Conservation (phyloP, 2,329 filamentous ascomycete genomes). For the Colletotrichum orbiculare region DNA sequence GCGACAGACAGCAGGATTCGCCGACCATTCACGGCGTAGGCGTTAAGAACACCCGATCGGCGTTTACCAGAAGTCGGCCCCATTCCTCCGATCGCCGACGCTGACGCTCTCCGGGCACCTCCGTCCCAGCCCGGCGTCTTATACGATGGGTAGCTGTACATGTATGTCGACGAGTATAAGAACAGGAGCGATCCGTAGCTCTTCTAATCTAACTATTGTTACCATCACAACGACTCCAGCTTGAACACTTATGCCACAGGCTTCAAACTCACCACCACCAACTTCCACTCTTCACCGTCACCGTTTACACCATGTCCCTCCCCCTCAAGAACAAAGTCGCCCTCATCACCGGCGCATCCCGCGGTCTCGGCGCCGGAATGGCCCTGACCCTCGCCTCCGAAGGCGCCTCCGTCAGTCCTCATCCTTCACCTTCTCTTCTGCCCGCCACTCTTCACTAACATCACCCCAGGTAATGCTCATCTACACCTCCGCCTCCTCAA, state of each 20-base stretch:
- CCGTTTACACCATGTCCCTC: neutral
- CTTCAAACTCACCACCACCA: neutral
- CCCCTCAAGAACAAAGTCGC: slow-evolving; percentile 38
- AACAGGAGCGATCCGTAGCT: too few relatives aligned
- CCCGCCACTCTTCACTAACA: neutral
- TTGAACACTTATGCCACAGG: neutral
- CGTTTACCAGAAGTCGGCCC: slow-evolving; percentile 6
- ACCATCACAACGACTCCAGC: neutral
- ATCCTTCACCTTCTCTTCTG: neutral
- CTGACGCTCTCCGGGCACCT: neutral
- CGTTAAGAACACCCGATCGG: slow-evolving; percentile 1
- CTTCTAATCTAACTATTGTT: too few relatives aligned
- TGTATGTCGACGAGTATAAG: too few relatives aligned
- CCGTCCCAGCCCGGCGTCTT: too few relatives aligned
- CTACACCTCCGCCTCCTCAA: slow-evolving; percentile 38
- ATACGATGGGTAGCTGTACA: too few relatives aligned
- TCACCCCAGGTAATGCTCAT: slow-evolving; percentile 35
- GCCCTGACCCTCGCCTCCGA: slow-evolving; percentile 39
- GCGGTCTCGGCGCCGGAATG: slow-evolving; percentile 40
- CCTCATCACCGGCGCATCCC: slow-evolving; percentile 41
- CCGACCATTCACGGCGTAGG: neutral
- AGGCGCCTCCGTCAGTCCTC: slow-evolving; percentile 39
- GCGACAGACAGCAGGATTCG: too few relatives aligned
- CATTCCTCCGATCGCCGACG: slow-evolving; percentile 8
- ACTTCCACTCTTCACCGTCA: neutral